phyloP scores from a whole-genome alignment of 768 basidiomycete genomes.

The Tulasnella sp. region DNA sequence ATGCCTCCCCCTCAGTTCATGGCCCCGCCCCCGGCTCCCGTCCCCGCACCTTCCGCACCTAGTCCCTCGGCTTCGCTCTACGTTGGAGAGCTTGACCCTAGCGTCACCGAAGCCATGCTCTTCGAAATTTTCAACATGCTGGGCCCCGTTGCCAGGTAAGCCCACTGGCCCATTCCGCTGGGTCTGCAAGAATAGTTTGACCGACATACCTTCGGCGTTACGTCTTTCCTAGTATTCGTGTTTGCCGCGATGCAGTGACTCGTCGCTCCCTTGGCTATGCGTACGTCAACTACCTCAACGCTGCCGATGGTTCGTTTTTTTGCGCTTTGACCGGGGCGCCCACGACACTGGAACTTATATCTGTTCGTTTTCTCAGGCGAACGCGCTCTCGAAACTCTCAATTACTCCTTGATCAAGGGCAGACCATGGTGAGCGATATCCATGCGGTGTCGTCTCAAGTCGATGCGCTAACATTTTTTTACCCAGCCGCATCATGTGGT shows the following conservation, averaged over 20 bases:
- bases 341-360: not conserved
- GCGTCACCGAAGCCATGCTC: constrained; percentile 98
- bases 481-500: constrained; percentile 98
- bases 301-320: constrained; percentile 66
- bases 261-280: constrained; percentile 99
- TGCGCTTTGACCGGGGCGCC: not conserved
- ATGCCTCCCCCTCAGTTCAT: constrained; percentile 52
- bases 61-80: constrained; percentile 83
- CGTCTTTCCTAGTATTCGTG: constrained; percentile 67
- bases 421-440: constrained; percentile 67
- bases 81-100: constrained; percentile 96
- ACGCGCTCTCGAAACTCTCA: constrained; percentile 96
- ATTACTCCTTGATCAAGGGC: constrained; percentile 98
- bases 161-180: constrained; percentile 17
- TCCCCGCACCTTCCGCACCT: constrained; percentile 41
- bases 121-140: constrained; percentile 99
- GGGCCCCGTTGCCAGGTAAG: constrained; percentile 93
- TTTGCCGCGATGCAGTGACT: constrained; percentile 99
- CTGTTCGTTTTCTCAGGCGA: constrained; percentile 51
- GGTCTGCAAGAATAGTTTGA: not conserved
- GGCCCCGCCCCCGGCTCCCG: constrained; percentile 43
- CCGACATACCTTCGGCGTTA: not conserved
- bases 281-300: constrained; percentile 98
- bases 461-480: not conserved
- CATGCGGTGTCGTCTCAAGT: not conserved